Evolutionary conservation across 129 eudicot genomes (phyloP).

Genomic region (Flaveria trinervia): DNA sequence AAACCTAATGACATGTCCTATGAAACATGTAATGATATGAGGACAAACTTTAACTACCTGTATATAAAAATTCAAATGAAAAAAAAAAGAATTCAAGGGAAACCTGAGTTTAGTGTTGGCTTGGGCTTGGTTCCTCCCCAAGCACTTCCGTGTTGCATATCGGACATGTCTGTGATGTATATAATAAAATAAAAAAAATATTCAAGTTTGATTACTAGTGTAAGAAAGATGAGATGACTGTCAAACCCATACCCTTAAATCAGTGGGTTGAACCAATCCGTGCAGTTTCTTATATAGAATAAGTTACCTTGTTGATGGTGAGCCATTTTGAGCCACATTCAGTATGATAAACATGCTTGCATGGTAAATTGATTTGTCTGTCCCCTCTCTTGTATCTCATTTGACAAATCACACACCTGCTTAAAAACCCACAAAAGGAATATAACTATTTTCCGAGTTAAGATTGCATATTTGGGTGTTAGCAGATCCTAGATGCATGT

Average conservation of each 20-base stretch:
- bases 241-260: background rate
- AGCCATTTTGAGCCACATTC: conserved; percentile 88
- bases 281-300: background rate
- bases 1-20: conserved; percentile 27
- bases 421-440: background rate
- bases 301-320: conserved; percentile 74
- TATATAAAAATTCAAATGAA: conserved; percentile 13
- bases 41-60: conserved; percentile 36
- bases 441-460: background rate
- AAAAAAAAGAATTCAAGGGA: conserved; percentile 16
- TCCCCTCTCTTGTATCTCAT: conserved; percentile 91
- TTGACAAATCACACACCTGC: conserved; percentile 88
- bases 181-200: background rate
- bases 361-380: conserved; percentile 71
- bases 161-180: conserved; percentile 58
- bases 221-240: background rate
- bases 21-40: conserved; percentile 20
- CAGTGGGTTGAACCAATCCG: background rate
- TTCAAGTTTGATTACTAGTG: conserved; percentile 2
- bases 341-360: conserved; percentile 79
- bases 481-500: background rate
- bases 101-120: conserved; percentile 18
- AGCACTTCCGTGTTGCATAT: conserved; percentile 75
- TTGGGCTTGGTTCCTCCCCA: conserved; percentile 47
- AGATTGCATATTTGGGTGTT: background rate